A percentile compares a stretch with the other conserved stretches of the same genome.
phyloP scores from a whole-genome alignment of 768 basidiomycete species.

The Clitopilus passeckerianus region DNA sequence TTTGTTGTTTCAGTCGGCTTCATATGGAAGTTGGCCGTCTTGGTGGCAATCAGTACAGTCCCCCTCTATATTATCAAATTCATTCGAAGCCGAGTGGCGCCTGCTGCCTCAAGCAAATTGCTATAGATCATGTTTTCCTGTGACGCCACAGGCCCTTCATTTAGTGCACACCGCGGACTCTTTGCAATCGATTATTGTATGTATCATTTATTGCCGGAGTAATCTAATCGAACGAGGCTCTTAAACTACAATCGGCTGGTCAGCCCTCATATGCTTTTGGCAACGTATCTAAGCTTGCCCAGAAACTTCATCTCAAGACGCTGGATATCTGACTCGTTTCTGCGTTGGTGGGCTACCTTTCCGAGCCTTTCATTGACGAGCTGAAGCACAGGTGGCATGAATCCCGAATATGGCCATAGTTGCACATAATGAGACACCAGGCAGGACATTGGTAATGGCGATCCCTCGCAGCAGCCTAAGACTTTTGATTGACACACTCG shows the following conservation, averaged over 20 bases:
- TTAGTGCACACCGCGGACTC: not conserved
- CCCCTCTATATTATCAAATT: conserved; percentile 90
- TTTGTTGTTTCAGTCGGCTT: conserved; percentile 89
- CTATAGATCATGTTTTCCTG: conserved; percentile 34
- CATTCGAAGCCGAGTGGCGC: conserved; percentile 80
- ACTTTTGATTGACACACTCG: too few species aligned
- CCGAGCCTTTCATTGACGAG: too few species aligned
- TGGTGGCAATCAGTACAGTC: conserved; percentile 90
- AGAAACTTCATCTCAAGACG: too few species aligned
- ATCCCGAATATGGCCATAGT: too few species aligned
- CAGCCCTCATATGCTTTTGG: not conserved
- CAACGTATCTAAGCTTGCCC: too few species aligned
- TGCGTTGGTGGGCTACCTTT: too few species aligned
- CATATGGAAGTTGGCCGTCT: conserved; percentile 92
- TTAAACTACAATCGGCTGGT: too few species aligned
- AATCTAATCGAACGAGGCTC: not conserved
- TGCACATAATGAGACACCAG: too few species aligned
- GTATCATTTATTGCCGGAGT: not conserved
- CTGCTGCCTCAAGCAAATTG: conserved; percentile 92
- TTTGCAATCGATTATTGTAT: not conserved
- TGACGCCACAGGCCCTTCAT: not conserved
- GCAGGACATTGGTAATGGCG: too few species aligned
- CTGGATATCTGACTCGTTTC: too few species aligned
- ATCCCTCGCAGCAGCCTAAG: too few species aligned
- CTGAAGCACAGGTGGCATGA: too few species aligned